A percentile compares a stretch with the other conserved stretches of the same genome.
These are phyloP conservation scores for Berberis thunbergii DNA, from an alignment of 164 flowering plant species.

Conservation along the genomic window DNA sequence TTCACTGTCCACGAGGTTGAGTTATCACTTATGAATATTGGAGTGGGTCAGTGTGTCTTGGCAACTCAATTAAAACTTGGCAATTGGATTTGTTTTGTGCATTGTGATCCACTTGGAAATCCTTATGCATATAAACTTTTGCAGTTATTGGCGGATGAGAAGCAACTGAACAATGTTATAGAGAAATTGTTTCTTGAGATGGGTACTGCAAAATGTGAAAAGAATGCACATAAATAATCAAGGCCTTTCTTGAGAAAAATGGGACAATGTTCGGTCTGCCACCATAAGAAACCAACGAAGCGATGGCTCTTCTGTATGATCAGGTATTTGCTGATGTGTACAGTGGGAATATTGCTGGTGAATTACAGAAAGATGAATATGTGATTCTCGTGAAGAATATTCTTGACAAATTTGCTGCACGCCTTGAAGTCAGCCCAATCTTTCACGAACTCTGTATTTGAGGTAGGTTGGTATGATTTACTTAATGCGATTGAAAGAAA, in stretches of 20 bases:
- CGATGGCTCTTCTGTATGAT: slow-evolving; percentile 41
- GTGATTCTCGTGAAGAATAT: slow-evolving; percentile 33
- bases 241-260: slow-evolving; percentile 37
- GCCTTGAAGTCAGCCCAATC: slow-evolving; percentile 50
- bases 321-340: slow-evolving; percentile 39
- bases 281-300: slow-evolving; percentile 39
- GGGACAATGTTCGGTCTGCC: slow-evolving; percentile 44
- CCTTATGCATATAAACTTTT: slow-evolving; percentile 7
- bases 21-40: too few relatives aligned
- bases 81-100: neutral
- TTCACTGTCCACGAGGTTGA: too few relatives aligned
- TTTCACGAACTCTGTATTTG: slow-evolving; percentile 25
- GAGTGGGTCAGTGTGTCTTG: too few relatives aligned
- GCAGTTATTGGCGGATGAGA: slow-evolving; percentile 55
- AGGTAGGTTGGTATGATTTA: slow-evolving; percentile 8
- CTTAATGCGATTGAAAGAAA: slow-evolving; percentile 6
- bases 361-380: slow-evolving; percentile 23
- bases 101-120: neutral
- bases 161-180: slow-evolving; percentile 26
- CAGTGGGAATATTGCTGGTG: slow-evolving; percentile 10
- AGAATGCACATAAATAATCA: slow-evolving; percentile 18
- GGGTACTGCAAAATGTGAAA: slow-evolving; percentile 6
- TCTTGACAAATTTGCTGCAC: slow-evolving; percentile 40
- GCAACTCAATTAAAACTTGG: neutral
- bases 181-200: slow-evolving; percentile 25